phyloP scores from a whole-genome alignment of 2,329 filamentous ascomycete species.

The Ophiocordyceps camponoti-floridani region DNA sequence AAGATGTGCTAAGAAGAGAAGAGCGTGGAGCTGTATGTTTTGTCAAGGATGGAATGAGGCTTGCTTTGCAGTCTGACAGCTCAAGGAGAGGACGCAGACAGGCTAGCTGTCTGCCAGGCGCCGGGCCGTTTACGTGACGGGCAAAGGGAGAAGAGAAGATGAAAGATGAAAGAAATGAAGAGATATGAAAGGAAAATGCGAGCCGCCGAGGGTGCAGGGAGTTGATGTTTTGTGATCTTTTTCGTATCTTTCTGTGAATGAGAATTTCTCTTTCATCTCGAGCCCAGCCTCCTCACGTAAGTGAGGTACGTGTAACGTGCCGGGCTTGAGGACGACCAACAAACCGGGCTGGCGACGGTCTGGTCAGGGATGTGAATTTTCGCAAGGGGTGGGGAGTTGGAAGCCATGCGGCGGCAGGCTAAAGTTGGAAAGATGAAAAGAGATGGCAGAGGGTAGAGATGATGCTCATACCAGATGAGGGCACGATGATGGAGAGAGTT shows the following conservation, averaged over 20 bases:
- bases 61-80: background rate
- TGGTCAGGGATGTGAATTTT: too few relatives aligned
- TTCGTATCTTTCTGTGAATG: background rate
- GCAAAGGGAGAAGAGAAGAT: constrained; percentile 12
- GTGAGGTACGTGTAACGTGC: too few relatives aligned
- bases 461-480: too few relatives aligned
- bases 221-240: too few relatives aligned
- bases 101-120: background rate
- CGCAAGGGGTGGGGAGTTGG: too few relatives aligned
- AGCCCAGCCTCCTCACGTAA: too few relatives aligned
- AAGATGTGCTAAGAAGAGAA: background rate
- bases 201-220: background rate
- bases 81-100: background rate
- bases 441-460: too few relatives aligned
- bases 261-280: background rate
- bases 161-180: constrained; percentile 1
- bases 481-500: too few relatives aligned
- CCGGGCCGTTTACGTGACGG: background rate
- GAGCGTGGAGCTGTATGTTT: background rate
- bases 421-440: too few relatives aligned
- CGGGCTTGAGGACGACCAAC: too few relatives aligned
- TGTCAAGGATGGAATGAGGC: background rate
- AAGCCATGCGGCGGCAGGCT: too few relatives aligned
- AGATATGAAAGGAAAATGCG: background rate
- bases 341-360: too few relatives aligned